Conservation (phyloP, 139 green algal genomes). For the Chlorella sorokiniana region DNA sequence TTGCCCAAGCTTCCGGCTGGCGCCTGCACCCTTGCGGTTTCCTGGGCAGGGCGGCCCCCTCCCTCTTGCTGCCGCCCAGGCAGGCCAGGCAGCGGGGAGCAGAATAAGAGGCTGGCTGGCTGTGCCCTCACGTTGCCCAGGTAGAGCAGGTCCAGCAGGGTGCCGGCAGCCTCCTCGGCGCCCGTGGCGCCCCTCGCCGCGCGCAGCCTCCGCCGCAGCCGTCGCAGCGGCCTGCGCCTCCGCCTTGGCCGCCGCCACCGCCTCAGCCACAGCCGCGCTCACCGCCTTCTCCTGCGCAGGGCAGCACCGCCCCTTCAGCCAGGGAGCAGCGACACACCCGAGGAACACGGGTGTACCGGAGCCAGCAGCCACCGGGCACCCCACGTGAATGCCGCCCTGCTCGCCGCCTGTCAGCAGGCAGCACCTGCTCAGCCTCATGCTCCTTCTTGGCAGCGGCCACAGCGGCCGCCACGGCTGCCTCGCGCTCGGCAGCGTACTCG, state of each 20-base stretch:
- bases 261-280: background rate
- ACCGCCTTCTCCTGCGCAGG: conserved; percentile 22
- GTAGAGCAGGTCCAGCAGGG: conserved; percentile 45
- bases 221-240: background rate
- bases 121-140: conserved; percentile 26
- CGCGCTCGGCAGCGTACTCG: conserved; percentile 32
- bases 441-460: conserved; percentile 25
- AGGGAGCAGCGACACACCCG: background rate
- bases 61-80: too few species aligned
- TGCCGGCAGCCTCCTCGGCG: background rate
- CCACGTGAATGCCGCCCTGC: too few species aligned
- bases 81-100: too few species aligned
- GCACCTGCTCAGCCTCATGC: background rate
- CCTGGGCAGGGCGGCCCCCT: too few species aligned
- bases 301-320: background rate
- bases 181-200: background rate
- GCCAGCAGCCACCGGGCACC: too few species aligned
- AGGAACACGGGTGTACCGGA: background rate
- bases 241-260: background rate
- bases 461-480: conserved; percentile 30
- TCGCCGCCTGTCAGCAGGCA: too few species aligned
- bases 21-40: background rate
- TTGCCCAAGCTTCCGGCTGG: too few species aligned
- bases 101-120: background rate
- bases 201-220: background rate